Evolutionary conservation across 495 filamentous ascomycete genomes (phyloP), one percentile per base, ranked within the genome.

Genomic region (Glarea lozoyensis): DNA sequence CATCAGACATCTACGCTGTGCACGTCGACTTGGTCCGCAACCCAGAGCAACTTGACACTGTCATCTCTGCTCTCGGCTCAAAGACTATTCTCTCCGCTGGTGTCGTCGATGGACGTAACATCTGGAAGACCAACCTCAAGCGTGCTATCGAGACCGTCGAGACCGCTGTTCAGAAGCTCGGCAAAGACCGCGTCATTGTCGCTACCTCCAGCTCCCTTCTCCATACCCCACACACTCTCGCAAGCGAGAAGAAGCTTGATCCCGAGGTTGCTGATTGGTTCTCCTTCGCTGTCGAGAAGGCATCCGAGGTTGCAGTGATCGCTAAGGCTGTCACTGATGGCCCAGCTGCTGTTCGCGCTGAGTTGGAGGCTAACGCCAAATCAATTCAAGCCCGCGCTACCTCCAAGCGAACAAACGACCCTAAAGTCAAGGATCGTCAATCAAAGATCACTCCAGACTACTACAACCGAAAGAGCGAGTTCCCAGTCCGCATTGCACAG

Each of bases 41-140:
- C 73, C 92, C 92, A 34, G 88, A 96, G 71, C 92, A 98, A 72
- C 84, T 98, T 37, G 79, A 88, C 24, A 75, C 77, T 37, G 84
- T 95, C 57, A 59, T 84, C 42, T 69, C 62, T 49, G 75, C 81
- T 50, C 78, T 95, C 41, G 87, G 88, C 55, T 72, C 85, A 49
- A 82, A 85, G 57, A 92, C 95, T 68, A 66, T 79, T 44, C 83
- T 98, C 45, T 97, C 93, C 42, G 78, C 77, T 54, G 92, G 92
- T 82, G 81, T 98, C 53, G 92, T 98, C 50, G 88, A 97, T 58
- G 93, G 92, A 55, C 86, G 92, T 60, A 98, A 98, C 77, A 98
- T 98, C 78, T 98, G 92, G 92, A 97, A 98, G 87, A 94, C 86
- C 68, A 87, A 95, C 78, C 83, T 94, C 66, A 78, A 88, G 75